These are phyloP conservation scores for Pterocarpus macrocarpus DNA, from an alignment of 306 rosid genomes.

Conservation along the genomic window DNA sequence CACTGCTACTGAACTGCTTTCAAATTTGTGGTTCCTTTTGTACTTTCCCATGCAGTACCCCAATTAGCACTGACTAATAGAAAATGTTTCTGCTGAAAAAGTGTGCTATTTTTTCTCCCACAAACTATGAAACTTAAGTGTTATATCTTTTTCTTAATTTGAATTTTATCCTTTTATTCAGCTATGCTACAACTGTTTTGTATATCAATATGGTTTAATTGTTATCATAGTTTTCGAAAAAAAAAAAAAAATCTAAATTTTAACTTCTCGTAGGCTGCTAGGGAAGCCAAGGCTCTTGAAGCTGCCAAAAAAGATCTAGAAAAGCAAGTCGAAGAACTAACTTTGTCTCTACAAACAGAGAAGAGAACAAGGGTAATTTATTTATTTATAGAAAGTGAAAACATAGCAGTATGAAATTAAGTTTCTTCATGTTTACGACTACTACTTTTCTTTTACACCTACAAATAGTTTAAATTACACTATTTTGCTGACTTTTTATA, in stretches of 20 bases:
- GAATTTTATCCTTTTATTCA: constrained; percentile 14
- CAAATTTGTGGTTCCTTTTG: constrained; percentile 8
- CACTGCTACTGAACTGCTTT: neutral
- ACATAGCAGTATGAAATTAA: constrained; percentile 9
- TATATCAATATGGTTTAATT: neutral
- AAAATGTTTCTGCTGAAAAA: neutral
- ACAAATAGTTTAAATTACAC: neutral
- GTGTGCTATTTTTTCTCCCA: neutral
- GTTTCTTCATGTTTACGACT: constrained; percentile 2
- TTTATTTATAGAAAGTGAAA: constrained; percentile 30
- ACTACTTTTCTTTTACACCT: neutral
- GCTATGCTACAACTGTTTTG: neutral
- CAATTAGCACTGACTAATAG: constrained; percentile 8
- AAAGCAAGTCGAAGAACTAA: constrained; percentile 90
- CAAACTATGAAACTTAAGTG: constrained; percentile 18
- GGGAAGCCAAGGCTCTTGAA: constrained; percentile 89
- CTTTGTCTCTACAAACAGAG: constrained; percentile 69
- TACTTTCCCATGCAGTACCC: constrained; percentile 8
- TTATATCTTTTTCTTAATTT: constrained; percentile 9
- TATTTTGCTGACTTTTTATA: constrained; percentile 42
- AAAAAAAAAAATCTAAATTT: neutral
- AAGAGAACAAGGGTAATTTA: constrained; percentile 75
- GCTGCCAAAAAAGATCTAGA: constrained; percentile 84
- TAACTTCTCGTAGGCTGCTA: constrained; percentile 75
- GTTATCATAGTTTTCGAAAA: constrained; percentile 1